Evolutionary conservation across 2,329 filamentous ascomycete species (phyloP).

Genomic region (Xylaria sp.): DNA sequence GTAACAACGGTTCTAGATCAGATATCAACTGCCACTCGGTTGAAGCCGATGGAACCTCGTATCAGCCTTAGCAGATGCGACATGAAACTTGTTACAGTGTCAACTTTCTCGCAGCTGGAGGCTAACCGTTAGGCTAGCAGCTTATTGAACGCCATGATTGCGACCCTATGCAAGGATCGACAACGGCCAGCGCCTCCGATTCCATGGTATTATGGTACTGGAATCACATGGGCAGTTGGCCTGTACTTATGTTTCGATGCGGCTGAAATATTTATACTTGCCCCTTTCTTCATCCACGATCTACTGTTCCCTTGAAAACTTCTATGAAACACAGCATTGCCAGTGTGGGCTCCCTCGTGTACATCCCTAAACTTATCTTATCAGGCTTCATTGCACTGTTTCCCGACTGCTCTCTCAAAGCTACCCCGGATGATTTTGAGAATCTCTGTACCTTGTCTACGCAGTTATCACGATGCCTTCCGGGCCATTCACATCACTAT

Average conservation of each 20-base stretch:
- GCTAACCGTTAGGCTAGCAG: conserved; percentile 18
- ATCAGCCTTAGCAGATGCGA: neutral
- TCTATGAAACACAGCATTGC: neutral
- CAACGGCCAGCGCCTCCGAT: conserved; percentile 16
- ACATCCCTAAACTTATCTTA: neutral
- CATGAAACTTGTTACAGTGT: neutral
- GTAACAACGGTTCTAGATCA: neutral
- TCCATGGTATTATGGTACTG: conserved; percentile 13
- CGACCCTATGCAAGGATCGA: conserved; percentile 29
- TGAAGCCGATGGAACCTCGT: conserved; percentile 7
- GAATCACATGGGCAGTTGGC: conserved; percentile 8
- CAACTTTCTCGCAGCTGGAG: conserved; percentile 19
- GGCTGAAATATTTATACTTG: conserved; percentile 2
- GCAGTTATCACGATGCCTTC: conserved; percentile 12
- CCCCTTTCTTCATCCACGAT: conserved; percentile 16
- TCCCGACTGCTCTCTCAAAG: neutral
- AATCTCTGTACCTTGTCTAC: neutral
- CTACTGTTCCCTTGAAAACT: neutral
- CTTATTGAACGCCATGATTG: conserved; percentile 28
- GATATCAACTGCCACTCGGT: neutral
- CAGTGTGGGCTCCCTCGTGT: neutral
- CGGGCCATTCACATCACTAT: conserved; percentile 14
- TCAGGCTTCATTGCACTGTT: neutral
- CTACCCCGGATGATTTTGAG: neutral
- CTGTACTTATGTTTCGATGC: neutral